Base-by-base conservation (phyloP, 352 stramenopile species). In the Phytophthora melonis region DNA sequence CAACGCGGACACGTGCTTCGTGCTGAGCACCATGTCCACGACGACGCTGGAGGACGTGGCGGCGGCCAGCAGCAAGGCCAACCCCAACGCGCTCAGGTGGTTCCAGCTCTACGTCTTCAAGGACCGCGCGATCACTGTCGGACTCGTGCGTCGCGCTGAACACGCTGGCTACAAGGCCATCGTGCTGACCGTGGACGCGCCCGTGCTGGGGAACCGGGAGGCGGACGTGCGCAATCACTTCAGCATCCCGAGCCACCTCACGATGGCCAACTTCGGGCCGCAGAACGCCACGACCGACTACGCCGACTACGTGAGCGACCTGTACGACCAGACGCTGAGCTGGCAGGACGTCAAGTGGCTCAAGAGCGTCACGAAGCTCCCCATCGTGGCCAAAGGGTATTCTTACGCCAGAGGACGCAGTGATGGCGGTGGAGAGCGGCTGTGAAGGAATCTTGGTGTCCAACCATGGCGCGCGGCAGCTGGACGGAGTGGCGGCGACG, bases 31-130 rank as follows among this genome's bases (percentile, higher is more conserved):
- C 16, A 85, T 99, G 61, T 63, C 68, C 27, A 75, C 68, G 5
- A 75, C 62, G 30, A 75, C 55, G 25, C 55, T 72, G 23, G 62
- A 92, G 78, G 80, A 89, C 16, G 78, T 89, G 13, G 80, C 81
- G 14, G 65, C 72, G 63, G 89, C 80, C 16, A 91, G 82, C 52
- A 83, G 75, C 27, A 67, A 75, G 45, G 87, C 78, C 13, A 91
- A 89, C 45, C 79, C 74, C 6, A 61, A 92, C 47, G 92, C 93
- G 16, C 83, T 97, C 8, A 95, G 97, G 62, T 97, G 97, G 68
- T 99, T 97, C 73, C 95, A 99, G 76, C 85, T 98, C 41, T 99
- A 99, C 78, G 94, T 99, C 30, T 98, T 98, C 87, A 97, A 97
- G 64, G 82, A 93, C 81, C 83, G 86, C 39, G 39, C 30, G 30